These are phyloP conservation scores for Eucalyptus melliodora DNA, from an alignment of 345 rosid genomes.

Conservation along the genomic window DNA sequence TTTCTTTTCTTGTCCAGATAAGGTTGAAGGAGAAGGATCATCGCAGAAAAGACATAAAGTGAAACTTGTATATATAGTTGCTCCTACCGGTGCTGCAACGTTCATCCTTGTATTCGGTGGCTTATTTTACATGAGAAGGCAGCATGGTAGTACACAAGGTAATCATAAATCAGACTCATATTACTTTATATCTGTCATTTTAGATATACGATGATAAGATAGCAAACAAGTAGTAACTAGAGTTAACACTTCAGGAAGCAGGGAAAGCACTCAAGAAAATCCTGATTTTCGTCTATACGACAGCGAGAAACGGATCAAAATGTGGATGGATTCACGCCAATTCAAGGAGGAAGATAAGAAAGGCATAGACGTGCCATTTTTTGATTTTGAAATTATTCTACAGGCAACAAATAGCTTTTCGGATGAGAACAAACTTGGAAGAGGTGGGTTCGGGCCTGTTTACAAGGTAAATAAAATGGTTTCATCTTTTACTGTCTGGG, in stretches of 20 bases:
- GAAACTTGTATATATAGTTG: too few species aligned
- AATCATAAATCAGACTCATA: accelerated
- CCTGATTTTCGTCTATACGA: slow-evolving; percentile 2
- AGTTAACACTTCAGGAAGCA: neutral
- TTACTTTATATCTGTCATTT: neutral
- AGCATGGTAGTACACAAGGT: neutral
- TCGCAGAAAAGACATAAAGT: too few species aligned
- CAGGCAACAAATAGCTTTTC: slow-evolving; percentile 36
- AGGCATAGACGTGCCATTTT: slow-evolving; percentile 26
- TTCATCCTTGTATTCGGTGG: too few species aligned
- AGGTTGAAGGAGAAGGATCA: too few species aligned
- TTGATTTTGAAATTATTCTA: slow-evolving; percentile 19
- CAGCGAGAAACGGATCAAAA: slow-evolving; percentile 9
- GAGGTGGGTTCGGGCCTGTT: slow-evolving; percentile 54
- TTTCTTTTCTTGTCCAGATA: too few species aligned
- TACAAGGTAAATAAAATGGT: slow-evolving; percentile 18
- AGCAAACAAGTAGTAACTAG: neutral
- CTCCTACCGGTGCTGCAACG: accelerated
- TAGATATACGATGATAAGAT: neutral
- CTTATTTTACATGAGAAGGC: too few species aligned
- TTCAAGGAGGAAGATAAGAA: slow-evolving; percentile 19
- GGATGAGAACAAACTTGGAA: slow-evolving; percentile 33
- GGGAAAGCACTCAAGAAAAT: neutral
- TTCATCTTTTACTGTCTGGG: neutral
- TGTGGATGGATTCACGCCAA: slow-evolving; percentile 1